Percentiles rank a stretch among this genome's conserved stretches.
phyloP scores from a whole-genome alignment of 768 basidiomycete species.

The Xanthoconium stramineum region DNA sequence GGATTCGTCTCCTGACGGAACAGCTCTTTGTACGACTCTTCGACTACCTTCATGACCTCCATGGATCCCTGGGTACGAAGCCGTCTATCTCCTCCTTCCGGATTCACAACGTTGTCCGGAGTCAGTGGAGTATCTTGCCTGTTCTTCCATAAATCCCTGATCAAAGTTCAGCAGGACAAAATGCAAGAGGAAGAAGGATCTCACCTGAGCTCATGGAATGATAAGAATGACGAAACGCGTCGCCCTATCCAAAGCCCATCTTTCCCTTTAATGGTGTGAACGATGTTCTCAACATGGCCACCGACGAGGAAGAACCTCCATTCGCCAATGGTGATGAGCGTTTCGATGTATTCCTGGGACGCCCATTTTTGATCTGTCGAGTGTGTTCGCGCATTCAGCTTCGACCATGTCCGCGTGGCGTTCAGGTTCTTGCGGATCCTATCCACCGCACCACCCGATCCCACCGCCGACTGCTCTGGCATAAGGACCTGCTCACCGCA shows the following conservation, averaged over 20 bases:
- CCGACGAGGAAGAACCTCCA: not conserved
- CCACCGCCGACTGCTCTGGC: not conserved
- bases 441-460: not conserved
- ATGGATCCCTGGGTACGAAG: not conserved
- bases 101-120: not conserved
- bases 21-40: not conserved
- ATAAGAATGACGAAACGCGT: too few relatives aligned
- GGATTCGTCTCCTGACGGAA: not conserved
- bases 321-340: not conserved
- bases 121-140: too few relatives aligned
- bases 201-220: too few relatives aligned
- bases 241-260: too few relatives aligned
- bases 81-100: not conserved
- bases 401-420: not conserved
- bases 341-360: not conserved
- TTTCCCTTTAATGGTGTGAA: not conserved
- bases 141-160: too few relatives aligned
- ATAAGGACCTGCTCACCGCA: not conserved
- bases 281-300: not conserved
- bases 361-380: not conserved
- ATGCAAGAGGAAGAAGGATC: too few relatives aligned
- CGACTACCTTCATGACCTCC: not conserved
- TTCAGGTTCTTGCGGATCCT: not conserved
- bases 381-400: not conserved
- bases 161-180: too few relatives aligned